Base-by-base conservation (phyloP, 1,284 basidiomycete genomes). In the Apiotrichum sp. region DNA sequence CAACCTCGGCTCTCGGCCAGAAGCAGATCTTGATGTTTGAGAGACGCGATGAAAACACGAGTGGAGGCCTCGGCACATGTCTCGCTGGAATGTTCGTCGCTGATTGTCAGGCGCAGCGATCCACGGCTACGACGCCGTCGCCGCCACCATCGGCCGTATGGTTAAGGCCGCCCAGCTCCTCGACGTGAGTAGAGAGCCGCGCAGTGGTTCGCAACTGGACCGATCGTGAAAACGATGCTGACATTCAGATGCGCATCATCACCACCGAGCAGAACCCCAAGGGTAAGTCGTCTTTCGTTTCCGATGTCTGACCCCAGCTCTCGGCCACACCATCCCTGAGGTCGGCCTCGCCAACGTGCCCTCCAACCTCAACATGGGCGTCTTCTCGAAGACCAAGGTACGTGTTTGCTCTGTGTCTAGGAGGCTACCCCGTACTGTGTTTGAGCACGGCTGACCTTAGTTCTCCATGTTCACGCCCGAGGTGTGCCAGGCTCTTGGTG, bases 391-490 rank as follows among this genome's bases (percentile, higher is more conserved):
- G 73, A 83, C 83, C 0, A 68, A 67, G 48, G 68, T 65, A 29
- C 39, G 59, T 53, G 8, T 11, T 22, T 22, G 22, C 22, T 22
- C 22, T 22, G 22, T 22, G 22, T 22, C 22, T 22, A 38, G 36
- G 36, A 38, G 36, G 22, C 22, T 22, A 22, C 22, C 22, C 22
- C 22, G 22, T 8, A 38, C 7, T 8, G 13, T 8, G 36, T 38
- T 13, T 38, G 8, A 38, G 36, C 13, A 7, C 40, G 40, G 9
- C 45, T 47, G 13, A 47, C 29, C 5, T 16, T 78, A 83, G 53
- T 95, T 96, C 78, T 88, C 87, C 5, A 93, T 95, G 89, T 67
- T 85, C 53, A 85, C 84, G 0, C 82, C 85, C 2, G 83, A 87
- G 49, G 81, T 92, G 5, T 75, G 79, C 47, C 65, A 77, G 7